Evolutionary conservation across 2,329 filamentous ascomycete species (phyloP).

Genomic region (Arthrobotrys musiformis): DNA sequence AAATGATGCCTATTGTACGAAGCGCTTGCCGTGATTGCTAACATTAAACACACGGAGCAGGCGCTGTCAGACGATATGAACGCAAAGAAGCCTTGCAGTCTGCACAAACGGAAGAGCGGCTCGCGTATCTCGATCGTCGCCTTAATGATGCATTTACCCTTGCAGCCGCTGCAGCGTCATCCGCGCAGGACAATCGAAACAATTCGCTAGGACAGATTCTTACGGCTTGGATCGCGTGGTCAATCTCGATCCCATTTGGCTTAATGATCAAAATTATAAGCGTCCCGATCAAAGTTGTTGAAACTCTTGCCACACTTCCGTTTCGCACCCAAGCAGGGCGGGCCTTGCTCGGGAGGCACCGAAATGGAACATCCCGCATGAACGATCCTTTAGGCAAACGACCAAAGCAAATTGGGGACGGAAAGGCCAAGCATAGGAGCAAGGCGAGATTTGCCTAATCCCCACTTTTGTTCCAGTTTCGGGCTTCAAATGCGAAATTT

Average conservation of each 20-base stretch:
- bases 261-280: slow-evolving; percentile 48
- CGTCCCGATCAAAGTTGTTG: slow-evolving; percentile 41
- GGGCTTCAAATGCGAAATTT: neutral
- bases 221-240: slow-evolving; percentile 44
- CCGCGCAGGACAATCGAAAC: slow-evolving; percentile 44
- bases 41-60: slow-evolving; percentile 31
- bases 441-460: slow-evolving; percentile 47
- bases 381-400: slow-evolving; percentile 33
- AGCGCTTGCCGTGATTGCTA: neutral
- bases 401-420: slow-evolving; percentile 44
- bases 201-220: slow-evolving; percentile 39
- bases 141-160: slow-evolving; percentile 81
- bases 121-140: slow-evolving; percentile 76
- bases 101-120: slow-evolving; percentile 78
- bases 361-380: slow-evolving; percentile 38
- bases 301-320: slow-evolving; percentile 41
- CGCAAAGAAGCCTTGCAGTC: slow-evolving; percentile 82
- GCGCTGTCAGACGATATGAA: slow-evolving; percentile 86
- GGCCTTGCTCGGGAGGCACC: slow-evolving; percentile 44
- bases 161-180: slow-evolving; percentile 73
- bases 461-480: slow-evolving; percentile 1
- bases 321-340: slow-evolving; percentile 40
- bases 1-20: neutral
- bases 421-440: slow-evolving; percentile 45
- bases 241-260: slow-evolving; percentile 42